phyloP scores from a whole-genome alignment of 2,329 filamentous ascomycete species.

The Ophiostoma fasciatum region DNA sequence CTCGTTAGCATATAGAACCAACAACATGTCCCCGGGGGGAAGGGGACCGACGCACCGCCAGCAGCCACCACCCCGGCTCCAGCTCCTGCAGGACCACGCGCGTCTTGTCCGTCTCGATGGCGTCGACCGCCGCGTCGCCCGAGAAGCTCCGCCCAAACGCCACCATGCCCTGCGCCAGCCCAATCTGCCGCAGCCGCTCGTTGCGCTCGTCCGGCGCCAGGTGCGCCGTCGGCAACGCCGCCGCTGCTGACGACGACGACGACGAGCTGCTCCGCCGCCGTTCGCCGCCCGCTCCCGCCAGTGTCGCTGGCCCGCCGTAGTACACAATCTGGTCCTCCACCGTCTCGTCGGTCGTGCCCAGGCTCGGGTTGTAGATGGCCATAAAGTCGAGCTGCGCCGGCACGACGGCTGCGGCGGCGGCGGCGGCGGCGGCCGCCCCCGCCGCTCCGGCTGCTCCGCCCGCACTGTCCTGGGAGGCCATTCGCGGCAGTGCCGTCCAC shows the following conservation, averaged over 20 bases:
- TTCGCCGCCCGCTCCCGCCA: neutral
- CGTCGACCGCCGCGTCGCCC: constrained; percentile 58
- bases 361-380: constrained; percentile 78
- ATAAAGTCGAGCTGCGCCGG: constrained; percentile 84
- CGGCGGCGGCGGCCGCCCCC: neutral
- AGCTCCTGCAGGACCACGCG: constrained; percentile 76
- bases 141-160: constrained; percentile 85
- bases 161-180: constrained; percentile 91
- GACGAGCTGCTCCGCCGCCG: too few relatives aligned
- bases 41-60: constrained; percentile 54
- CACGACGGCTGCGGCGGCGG: constrained; percentile 25
- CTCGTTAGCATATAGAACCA: too few relatives aligned
- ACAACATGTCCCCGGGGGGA: neutral
- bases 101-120: constrained; percentile 81
- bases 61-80: constrained; percentile 87
- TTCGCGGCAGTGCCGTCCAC: too few relatives aligned
- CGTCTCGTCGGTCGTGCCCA: constrained; percentile 46
- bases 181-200: constrained; percentile 80
- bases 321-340: constrained; percentile 79
- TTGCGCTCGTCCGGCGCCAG: constrained; percentile 55
- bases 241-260: constrained; percentile 19
- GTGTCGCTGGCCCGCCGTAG: constrained; percentile 23
- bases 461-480: constrained; percentile 1
- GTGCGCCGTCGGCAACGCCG: constrained; percentile 24
- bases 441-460: too few relatives aligned